Evolutionary conservation across 495 filamentous ascomycete genomes (phyloP).

Genomic region (Aspergillus egyptiacus): DNA sequence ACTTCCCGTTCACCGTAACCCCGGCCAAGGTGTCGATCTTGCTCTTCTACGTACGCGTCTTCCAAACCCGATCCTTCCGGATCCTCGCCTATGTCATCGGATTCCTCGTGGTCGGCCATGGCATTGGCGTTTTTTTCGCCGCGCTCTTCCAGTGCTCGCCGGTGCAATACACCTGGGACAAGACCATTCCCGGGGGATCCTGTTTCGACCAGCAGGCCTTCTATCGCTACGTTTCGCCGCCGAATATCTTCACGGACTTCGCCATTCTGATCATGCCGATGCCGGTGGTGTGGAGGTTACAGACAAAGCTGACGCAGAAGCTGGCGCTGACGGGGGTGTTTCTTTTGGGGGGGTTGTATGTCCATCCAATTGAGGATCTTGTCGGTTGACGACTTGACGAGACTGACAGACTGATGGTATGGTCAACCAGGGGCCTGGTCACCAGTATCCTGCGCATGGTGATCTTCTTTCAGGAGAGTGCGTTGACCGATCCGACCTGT

Average conservation of each 20-base stretch:
- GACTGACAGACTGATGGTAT: neutral
- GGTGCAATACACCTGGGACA: slow-evolving; percentile 26
- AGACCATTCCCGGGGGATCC: slow-evolving; percentile 14
- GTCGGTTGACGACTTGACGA: neutral
- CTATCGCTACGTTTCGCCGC: slow-evolving; percentile 27
- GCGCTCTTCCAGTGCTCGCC: slow-evolving; percentile 32
- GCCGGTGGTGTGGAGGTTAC: slow-evolving; percentile 36
- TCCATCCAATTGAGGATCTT: neutral
- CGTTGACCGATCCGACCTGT: slow-evolving; percentile 20
- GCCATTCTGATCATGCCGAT: slow-evolving; percentile 37
- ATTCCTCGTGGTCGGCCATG: slow-evolving; percentile 20
- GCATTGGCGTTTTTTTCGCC: slow-evolving; percentile 23
- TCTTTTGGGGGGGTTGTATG: slow-evolving; percentile 25
- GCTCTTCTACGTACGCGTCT: slow-evolving; percentile 39
- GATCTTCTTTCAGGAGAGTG: slow-evolving; percentile 12
- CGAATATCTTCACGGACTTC: slow-evolving; percentile 33
- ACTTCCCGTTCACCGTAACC: slow-evolving; percentile 28
- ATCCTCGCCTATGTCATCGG: slow-evolving; percentile 31
- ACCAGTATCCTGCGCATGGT: slow-evolving; percentile 22
- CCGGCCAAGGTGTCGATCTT: slow-evolving; percentile 38
- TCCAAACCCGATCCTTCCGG: slow-evolving; percentile 21
- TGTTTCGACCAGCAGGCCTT: slow-evolving; percentile 27
- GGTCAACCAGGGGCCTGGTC: slow-evolving; percentile 16
- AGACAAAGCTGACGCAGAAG: slow-evolving; percentile 18
- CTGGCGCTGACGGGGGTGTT: slow-evolving; percentile 26